Base-by-base conservation (phyloP, 768 basidiomycete species). In the Suillus clintonianus region DNA sequence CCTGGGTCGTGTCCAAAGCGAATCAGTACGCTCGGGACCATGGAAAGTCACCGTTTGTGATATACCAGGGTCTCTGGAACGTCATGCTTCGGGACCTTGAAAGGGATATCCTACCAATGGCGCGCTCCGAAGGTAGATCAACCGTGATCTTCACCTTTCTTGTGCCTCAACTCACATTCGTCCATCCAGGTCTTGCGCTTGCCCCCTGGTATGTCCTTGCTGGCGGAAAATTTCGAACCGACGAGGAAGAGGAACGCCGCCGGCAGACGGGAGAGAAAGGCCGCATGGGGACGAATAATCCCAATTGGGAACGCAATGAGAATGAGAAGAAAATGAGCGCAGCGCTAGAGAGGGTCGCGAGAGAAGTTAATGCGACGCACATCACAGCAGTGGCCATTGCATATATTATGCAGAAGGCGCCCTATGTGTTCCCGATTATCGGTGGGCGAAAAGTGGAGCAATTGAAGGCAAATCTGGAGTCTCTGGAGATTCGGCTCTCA, bases 401-500 rank as follows among this genome's bases (percentile, higher is more conserved):
- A 19, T 85, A 83, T 64, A 72, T 85, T 9, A 73, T 86, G 72
- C 81, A 86, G 41, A 53, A 53, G 71, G 75, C 81, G 5, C 79
- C 80, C 0, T 83, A 76, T 60, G 82, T 83, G 1, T 84, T 85
- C 74, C 82, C 83, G 0, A 75, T 84, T 62, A 74, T 85, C 42
- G 83, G 83, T 10, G 81, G 82, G 1, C 76, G 83, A 59, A 86
- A 85, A 67, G 70, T 83, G 41, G 83, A 84, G 68, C 81, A 86
- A 53, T 71, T 86, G 34, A 51, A 73, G 34, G 77, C 78, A 48
- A 87, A 85, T 65, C 61, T 85, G 24, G 78, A 84, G 66, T 83
- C 84, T 2, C 69, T 86, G 5, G 75, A 80, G 4, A 79, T 86
- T 36, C 63, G 73, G 1, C 78, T 86, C 45, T 78, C 78, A 9